Percentiles rank a stretch among this genome's conserved stretches.
Evolutionary conservation across 306 rosid genomes (phyloP).

Genomic region (Acacia confusa): DNA sequence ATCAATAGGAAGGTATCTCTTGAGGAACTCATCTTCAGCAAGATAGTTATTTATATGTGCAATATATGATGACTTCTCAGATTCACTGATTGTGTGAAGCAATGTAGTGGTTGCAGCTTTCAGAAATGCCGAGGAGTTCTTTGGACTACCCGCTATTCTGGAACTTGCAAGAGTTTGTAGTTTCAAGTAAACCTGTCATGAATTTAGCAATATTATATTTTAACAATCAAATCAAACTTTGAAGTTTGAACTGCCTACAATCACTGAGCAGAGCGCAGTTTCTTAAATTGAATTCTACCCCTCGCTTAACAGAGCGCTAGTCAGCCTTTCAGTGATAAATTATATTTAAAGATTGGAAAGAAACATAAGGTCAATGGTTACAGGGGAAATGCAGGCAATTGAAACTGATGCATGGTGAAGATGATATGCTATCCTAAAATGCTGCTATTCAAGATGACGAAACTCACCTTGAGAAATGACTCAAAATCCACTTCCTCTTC

Average conservation of each 20-base stretch:
- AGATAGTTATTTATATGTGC: constrained; percentile 90
- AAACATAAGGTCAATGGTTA: background rate
- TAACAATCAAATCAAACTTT: constrained; percentile 15
- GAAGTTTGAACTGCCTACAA: background rate
- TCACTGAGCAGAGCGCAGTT: background rate
- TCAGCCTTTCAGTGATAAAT: background rate
- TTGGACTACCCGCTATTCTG: constrained; percentile 70
- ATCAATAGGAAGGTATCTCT: constrained; percentile 83
- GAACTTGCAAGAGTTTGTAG: constrained; percentile 76
- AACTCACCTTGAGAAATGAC: constrained; percentile 78
- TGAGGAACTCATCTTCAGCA: constrained; percentile 70
- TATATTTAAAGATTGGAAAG: constrained; percentile 15
- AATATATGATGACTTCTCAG: constrained; percentile 96
- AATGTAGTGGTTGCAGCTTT: constrained; percentile 94
- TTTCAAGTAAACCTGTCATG: constrained; percentile 73
- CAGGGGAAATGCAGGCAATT: background rate
- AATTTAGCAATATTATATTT: background rate
- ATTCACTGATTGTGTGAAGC: constrained; percentile 98
- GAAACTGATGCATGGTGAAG: constrained; percentile 7
- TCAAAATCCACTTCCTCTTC: constrained; percentile 87
- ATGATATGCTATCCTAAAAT: constrained; percentile 19
- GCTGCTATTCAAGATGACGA: constrained; percentile 18
- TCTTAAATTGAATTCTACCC: constrained; percentile 4
- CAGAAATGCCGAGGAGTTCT: constrained; percentile 86
- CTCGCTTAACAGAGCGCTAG: background rate